Evolutionary conservation across 1,284 basidiomycete species (phyloP).

Genomic region (Exobasidium cylindrosporum): DNA sequence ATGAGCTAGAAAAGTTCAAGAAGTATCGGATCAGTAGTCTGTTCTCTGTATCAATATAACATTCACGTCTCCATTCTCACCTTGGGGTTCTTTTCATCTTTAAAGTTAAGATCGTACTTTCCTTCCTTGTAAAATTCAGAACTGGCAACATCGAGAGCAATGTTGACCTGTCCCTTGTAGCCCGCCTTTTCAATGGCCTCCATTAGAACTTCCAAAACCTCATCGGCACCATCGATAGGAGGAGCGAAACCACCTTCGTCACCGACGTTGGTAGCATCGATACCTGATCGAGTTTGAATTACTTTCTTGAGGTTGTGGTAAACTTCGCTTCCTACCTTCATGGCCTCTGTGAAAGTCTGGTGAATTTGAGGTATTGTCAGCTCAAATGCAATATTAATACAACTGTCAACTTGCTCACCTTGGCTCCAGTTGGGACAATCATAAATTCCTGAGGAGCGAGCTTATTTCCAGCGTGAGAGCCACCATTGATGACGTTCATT

Average conservation of each 20-base stretch:
- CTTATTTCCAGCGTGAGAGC: constrained; percentile 98
- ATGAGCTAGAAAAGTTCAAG: too few species aligned
- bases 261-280: constrained; percentile 97
- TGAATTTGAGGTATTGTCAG: neutral
- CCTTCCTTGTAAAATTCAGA: constrained; percentile 99
- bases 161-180: constrained; percentile 97
- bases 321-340: constrained; percentile 97
- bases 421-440: constrained; percentile 99
- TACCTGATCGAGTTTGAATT: constrained; percentile 98
- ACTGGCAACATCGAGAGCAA: constrained; percentile 96
- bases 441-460: constrained; percentile 90
- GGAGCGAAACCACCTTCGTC: constrained; percentile 99
- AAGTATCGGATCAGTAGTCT: neutral
- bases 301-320: constrained; percentile 99
- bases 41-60: neutral
- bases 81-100: constrained; percentile 82
- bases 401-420: constrained; percentile 25
- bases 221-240: constrained; percentile 93
- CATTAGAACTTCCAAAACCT: constrained; percentile 90
- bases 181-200: constrained; percentile 97
- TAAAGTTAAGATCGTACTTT: constrained; percentile 99
- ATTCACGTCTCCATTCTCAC: neutral
- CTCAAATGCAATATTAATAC: neutral
- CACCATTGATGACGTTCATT: constrained; percentile 99
- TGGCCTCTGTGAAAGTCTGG: constrained; percentile 86